Evolutionary conservation across 441 rosid genomes (phyloP), one percentile per base, ranked within the genome.

Genomic region (Lepidium campestre): DNA sequence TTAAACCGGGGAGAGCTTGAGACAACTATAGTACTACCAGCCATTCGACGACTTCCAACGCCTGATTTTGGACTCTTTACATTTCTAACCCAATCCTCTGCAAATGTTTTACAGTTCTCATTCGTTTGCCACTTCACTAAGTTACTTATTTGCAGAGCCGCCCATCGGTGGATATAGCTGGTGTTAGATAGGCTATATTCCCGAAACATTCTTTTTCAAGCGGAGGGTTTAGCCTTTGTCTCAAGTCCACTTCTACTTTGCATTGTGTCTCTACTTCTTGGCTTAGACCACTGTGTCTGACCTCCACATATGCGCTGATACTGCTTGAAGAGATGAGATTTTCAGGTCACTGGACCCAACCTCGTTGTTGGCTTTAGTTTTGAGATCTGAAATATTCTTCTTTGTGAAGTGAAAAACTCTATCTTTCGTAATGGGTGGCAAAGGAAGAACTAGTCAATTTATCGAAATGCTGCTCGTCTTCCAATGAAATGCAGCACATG

Each of bases 261-360:
- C 23, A 69, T 8, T 2, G 6, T 0, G 31, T 35, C n/a, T 65
- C 54, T 44, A 23, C 39, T 22, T 59, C 27, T 5, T 23, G 20
- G 6, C 20, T 50, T 0, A 71, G 12, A 18, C 45, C 39, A 44
- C 42, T 17, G 10, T 36, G 35, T 72, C 54, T 68, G 73, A 44
- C 18, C 36, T 35, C 85, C 83, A 83, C 5, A 83, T 2, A 68
- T 77, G 79, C 6, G 77, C 67, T 19, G 76, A 32, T 2, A 83
- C 15, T 29, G 77, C 74, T 58, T 79, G 85, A 4, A 82, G 53
- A 27, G 82, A 77, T 2, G 81, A 79, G 44, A 81, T 74, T 18
- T 34, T 56, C 13, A 35, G 2, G 32, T 62, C 25, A 5, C 17
- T 4, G 0, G 47, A 57, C n/a, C 66, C 74, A 1, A 58, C 22